These are phyloP conservation scores for Dichotomocladium elegans DNA, from an alignment of 371 early-diverging fungal genomes.

Conservation along the genomic window DNA sequence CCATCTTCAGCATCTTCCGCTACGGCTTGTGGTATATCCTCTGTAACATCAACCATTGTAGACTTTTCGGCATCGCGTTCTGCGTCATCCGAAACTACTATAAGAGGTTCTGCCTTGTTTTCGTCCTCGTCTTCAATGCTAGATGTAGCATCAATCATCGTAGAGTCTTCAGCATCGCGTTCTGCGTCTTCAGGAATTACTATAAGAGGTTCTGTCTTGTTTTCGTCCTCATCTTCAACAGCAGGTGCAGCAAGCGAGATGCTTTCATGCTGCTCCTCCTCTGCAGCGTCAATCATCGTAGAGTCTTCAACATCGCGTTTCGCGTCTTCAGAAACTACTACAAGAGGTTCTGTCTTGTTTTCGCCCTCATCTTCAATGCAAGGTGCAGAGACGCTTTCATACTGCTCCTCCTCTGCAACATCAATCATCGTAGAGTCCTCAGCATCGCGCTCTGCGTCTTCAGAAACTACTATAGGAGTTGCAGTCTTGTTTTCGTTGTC, in stretches of 20 bases:
- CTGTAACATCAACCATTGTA: not conserved
- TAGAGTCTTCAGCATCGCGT: not conserved
- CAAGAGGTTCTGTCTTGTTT: not conserved
- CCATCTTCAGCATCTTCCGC: not conserved
- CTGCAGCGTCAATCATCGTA: not conserved
- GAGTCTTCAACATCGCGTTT: not conserved
- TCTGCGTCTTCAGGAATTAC: not conserved
- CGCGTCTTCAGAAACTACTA: not conserved
- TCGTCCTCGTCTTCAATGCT: not conserved
- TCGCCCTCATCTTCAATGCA: not conserved
- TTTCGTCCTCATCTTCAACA: not conserved
- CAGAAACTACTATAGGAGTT: not conserved
- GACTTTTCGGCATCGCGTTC: not conserved
- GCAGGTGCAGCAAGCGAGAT: too few species aligned
- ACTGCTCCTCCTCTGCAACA: not conserved
- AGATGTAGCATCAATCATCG: not conserved
- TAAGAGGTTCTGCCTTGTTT: not conserved
- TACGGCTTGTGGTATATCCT: not conserved
- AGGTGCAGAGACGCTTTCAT: not conserved
- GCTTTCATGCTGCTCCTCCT: not conserved
- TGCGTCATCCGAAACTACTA: not conserved
- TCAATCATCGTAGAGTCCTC: not conserved
- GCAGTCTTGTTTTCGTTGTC: not conserved
- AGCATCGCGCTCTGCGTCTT: not conserved
- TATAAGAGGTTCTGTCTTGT: not conserved